Percentiles rank a stretch among this genome's conserved stretches.
These are phyloP conservation scores for Aegilops bicornis DNA, from an alignment of 176 grass and related monocot species.

Conservation along the genomic window DNA sequence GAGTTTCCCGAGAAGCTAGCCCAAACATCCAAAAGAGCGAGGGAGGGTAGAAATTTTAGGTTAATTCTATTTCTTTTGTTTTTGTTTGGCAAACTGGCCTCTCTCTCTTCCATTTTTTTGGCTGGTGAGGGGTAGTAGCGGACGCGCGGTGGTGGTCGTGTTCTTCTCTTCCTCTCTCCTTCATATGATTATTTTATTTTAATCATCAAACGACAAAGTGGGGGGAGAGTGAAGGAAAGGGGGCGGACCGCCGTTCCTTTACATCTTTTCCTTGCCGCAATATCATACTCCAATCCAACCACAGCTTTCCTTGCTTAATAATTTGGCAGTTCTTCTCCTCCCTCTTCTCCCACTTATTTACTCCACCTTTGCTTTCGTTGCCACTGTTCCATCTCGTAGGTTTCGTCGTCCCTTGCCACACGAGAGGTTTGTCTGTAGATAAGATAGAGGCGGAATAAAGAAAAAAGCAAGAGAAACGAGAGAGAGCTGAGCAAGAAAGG, in stretches of 20 bases:
- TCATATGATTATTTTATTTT: slow-evolving; percentile 51
- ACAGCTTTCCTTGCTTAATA: slow-evolving; percentile 37
- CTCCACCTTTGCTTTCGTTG: slow-evolving; percentile 37
- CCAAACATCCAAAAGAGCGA: too few relatives aligned
- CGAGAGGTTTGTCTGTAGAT: slow-evolving; percentile 44
- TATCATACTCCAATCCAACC: not conserved
- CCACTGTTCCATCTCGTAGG: slow-evolving; percentile 65
- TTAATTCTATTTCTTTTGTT: too few relatives aligned
- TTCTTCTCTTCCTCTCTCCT: slow-evolving; percentile 19
- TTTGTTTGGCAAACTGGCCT: too few relatives aligned
- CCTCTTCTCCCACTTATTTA: slow-evolving; percentile 3
- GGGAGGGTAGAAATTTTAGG: too few relatives aligned
- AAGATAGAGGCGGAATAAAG: slow-evolving; percentile 41
- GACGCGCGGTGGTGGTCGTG: not conserved
- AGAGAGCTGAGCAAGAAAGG: slow-evolving; percentile 12
- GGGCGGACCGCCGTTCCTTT: slow-evolving; percentile 41
- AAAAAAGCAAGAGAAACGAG: slow-evolving; percentile 24
- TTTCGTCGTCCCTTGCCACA: slow-evolving; percentile 36
- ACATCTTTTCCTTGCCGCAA: slow-evolving; percentile 23
- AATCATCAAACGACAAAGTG: slow-evolving; percentile 44
- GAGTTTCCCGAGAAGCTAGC: too few relatives aligned
- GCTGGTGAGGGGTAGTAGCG: slow-evolving; percentile 40
- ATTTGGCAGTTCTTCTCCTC: slow-evolving; percentile 30
- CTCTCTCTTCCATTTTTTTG: not conserved
- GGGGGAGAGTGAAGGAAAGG: slow-evolving; percentile 35